Conservation (phyloP, 495 filamentous ascomycete species). For the Bathelium albidoporum region DNA sequence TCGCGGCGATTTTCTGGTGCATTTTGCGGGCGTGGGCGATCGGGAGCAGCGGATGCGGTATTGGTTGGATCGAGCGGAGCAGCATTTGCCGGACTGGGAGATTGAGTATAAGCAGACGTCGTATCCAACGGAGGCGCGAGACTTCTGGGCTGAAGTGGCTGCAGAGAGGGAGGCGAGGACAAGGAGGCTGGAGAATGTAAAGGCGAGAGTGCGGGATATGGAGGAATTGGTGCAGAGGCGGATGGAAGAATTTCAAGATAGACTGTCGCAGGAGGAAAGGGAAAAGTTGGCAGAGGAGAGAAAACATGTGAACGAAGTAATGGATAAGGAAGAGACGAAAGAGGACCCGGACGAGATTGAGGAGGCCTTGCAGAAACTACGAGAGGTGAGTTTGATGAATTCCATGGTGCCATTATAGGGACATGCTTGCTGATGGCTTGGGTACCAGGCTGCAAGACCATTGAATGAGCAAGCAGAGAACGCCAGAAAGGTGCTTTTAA, state of each 20-base stretch:
- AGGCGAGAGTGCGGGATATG: conserved; percentile 11
- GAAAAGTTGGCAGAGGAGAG: conserved; percentile 1
- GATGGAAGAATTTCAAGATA: conserved; percentile 14
- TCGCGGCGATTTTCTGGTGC: conserved; percentile 30
- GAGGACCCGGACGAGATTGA: conserved; percentile 9
- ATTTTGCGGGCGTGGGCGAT: conserved; percentile 28
- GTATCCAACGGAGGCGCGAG: conserved; percentile 28
- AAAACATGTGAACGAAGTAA: conserved; percentile 6
- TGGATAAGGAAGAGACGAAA: conserved; percentile 9
- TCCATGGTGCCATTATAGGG: no score
- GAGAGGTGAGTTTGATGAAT: conserved; percentile 2
- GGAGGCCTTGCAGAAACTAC: not conserved
- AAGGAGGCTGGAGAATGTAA: conserved; percentile 7
- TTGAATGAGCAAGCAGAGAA: conserved; percentile 4
- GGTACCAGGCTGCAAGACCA: conserved; percentile 3
- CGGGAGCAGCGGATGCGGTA: conserved; percentile 26
- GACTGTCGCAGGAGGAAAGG: conserved; percentile 12
- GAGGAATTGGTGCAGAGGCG: conserved; percentile 14
- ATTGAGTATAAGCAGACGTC: conserved; percentile 27
- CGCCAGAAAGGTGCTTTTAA: conserved; percentile 3
- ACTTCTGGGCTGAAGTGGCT: conserved; percentile 28
- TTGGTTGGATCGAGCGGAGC: conserved; percentile 28
- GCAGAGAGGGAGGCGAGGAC: conserved; percentile 10
- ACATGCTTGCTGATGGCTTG: not conserved
- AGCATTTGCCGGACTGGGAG: conserved; percentile 34